These are phyloP conservation scores for Trichoderma lentiforme DNA, from an alignment of 2,329 filamentous ascomycete species.

Conservation along the genomic window DNA sequence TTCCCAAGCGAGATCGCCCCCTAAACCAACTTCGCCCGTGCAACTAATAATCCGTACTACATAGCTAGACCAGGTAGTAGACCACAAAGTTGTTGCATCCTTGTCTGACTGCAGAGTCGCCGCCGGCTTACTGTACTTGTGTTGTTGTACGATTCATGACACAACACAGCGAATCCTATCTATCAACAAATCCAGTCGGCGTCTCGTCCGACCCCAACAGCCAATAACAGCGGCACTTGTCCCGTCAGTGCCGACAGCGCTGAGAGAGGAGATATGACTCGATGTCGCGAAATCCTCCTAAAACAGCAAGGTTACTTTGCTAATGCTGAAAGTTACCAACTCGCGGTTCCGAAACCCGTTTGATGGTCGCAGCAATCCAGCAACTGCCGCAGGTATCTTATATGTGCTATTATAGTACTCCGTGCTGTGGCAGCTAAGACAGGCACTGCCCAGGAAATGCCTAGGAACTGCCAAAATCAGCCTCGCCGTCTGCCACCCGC, in stretches of 20 bases:
- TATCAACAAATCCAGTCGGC: neutral
- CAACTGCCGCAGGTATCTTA: neutral
- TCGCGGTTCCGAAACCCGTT: neutral
- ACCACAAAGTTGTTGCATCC: neutral
- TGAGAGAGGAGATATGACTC: neutral
- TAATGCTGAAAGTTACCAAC: neutral
- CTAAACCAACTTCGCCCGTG: neutral
- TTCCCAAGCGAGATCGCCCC: neutral
- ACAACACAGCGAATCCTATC: neutral
- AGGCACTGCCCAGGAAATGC: neutral
- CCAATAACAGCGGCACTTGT: neutral
- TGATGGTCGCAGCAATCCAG: neutral
- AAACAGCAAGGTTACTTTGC: neutral
- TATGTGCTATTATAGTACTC: neutral
- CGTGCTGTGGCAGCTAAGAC: neutral
- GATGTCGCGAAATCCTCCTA: neutral
- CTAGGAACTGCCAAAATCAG: neutral
- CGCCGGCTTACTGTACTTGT: neutral
- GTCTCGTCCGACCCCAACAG: neutral
- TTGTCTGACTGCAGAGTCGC: neutral
- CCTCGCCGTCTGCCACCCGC: neutral
- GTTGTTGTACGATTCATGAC: neutral
- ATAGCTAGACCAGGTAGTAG: neutral
- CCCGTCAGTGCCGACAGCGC: neutral
- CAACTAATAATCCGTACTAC: neutral